Percentiles rank a stretch among this genome's conserved stretches.
These are phyloP conservation scores for Globisporangium takayamanum DNA, from an alignment of 352 stramenopile species.

Conservation along the genomic window DNA sequence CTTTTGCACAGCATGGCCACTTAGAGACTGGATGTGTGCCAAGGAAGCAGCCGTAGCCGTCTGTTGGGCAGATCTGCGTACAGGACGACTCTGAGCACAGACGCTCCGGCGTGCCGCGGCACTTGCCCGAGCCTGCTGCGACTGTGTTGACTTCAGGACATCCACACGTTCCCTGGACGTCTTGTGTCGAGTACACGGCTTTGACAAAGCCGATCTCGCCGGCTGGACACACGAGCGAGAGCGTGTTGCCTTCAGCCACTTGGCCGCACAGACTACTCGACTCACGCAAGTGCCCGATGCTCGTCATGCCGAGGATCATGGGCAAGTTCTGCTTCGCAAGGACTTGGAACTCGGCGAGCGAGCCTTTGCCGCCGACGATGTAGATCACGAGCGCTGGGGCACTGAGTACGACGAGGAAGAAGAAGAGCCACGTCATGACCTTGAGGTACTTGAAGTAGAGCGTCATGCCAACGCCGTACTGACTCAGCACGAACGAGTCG, in stretches of 20 bases:
- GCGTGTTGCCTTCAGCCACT: conserved; percentile 29
- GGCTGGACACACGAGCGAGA: conserved; percentile 58
- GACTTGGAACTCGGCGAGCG: conserved; percentile 46
- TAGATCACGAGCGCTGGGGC: conserved; percentile 54
- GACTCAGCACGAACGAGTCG: conserved; percentile 69
- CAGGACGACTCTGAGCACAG: conserved; percentile 17
- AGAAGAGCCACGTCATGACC: conserved; percentile 78
- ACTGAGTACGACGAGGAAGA: conserved; percentile 66
- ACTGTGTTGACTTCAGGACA: conserved; percentile 69
- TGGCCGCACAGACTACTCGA: conserved; percentile 67
- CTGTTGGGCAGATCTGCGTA: conserved; percentile 29
- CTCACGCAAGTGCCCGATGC: conserved; percentile 69
- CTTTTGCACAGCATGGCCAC: conserved; percentile 52
- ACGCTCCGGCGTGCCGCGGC: conserved; percentile 26
- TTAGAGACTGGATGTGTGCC: conserved; percentile 59
- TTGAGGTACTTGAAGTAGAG: conserved; percentile 88
- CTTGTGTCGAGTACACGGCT: conserved; percentile 64
- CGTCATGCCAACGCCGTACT: conserved; percentile 67
- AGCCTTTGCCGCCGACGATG: conserved; percentile 54
- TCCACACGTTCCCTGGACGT: conserved; percentile 48
- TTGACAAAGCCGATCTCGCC: conserved; percentile 76
- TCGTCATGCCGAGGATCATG: conserved; percentile 69
- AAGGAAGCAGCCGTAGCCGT: conserved; percentile 57
- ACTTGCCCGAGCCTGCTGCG: conserved; percentile 42
- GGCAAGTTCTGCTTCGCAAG: conserved; percentile 64